Evolutionary conservation across 805 yeast genomes (phyloP).

Genomic region (Starmerella lactis-condensi): DNA sequence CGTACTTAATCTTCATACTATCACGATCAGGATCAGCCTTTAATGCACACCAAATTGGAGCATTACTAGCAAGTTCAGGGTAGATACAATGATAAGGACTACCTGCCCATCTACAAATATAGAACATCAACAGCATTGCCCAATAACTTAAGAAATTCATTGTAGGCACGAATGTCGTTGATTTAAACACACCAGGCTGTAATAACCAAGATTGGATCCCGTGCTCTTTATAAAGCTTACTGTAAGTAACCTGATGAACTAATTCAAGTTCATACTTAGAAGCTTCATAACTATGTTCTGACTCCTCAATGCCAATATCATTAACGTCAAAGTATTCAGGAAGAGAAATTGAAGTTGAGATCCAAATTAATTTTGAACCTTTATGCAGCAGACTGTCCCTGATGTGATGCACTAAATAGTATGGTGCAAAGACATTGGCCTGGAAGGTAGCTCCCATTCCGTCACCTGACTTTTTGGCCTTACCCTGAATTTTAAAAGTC

Average conservation of each 20-base stretch:
- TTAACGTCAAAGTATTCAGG: constrained; percentile 54
- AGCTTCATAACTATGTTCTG: constrained; percentile 68
- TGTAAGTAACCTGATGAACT: constrained; percentile 54
- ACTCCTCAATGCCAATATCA: constrained; percentile 52
- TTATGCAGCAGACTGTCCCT: constrained; percentile 21
- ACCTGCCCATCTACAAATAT: constrained; percentile 63
- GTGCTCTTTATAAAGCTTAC: constrained; percentile 28
- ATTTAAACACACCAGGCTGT: constrained; percentile 87
- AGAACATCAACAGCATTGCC: constrained; percentile 73
- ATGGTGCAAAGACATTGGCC: constrained; percentile 93
- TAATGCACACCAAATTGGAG: constrained; percentile 53
- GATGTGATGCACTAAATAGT: constrained; percentile 56
- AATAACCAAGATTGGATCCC: constrained; percentile 58
- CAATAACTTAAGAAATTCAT: constrained; percentile 63
- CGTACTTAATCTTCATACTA: constrained; percentile 40
- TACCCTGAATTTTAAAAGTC: constrained; percentile 61
- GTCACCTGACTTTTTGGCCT: constrained; percentile 59
- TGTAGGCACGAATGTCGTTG: constrained; percentile 58
- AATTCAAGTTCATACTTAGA: constrained; percentile 76
- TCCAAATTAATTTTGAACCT: constrained; percentile 64
- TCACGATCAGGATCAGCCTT: constrained; percentile 32
- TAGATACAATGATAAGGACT: constrained; percentile 76
- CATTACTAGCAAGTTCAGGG: constrained; percentile 79
- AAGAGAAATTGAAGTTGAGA: constrained; percentile 64
- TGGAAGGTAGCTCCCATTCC: constrained; percentile 78